Evolutionary conservation across 345 rosid species (phyloP), one percentile per base, ranked within the genome.

Genomic region (Moricandia moricandioides): DNA sequence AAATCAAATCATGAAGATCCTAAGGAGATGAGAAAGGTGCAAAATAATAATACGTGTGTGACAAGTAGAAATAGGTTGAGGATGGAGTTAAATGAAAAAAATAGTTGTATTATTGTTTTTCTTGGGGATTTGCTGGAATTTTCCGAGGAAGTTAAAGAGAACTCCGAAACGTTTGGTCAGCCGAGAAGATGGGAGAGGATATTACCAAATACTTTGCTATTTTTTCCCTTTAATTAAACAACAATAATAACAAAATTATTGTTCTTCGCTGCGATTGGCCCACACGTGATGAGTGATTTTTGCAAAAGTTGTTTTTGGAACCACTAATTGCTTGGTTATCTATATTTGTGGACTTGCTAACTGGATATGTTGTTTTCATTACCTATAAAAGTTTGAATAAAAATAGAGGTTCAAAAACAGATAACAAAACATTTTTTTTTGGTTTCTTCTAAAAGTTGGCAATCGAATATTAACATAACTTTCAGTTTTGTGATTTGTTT

Each of bases 1-100:
- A 14, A 51, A 67, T 72, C 73, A 66, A 72, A 67, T 27, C 69
- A 72, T 77, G 62, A 70, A 0, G 62, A 65, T 65, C 72, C 33
- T 31, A 21, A 34, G 9, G 52, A 47, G 74, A 59, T 7, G 52
- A 62, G 57, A 21, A 71, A 21, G 24, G 24, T 17, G 17, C 2
- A 6, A 9, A 6, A 29, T 29, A 30, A 14, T 37, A 66, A 0
- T 1, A 7, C 11, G 43, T 56, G 43, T 62, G 59, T n/a, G 34
- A 34, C 5, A 65, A 5, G 26, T 65, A 71, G 55, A 64, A 70
- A 70, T 70, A 64, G 21, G 54, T 56, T 14, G 54, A 18, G 69
- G 52, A 47, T 17, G 12, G 18, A 49, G 18, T 24, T 34, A 49
- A 4, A 21, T 21, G 24, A 74, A 43, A 9, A 67, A 59, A 77